Evolutionary conservation across 805 yeast genomes (phyloP), one percentile per base, ranked within the genome.

Genomic region (Isabelozyma gotoi): DNA sequence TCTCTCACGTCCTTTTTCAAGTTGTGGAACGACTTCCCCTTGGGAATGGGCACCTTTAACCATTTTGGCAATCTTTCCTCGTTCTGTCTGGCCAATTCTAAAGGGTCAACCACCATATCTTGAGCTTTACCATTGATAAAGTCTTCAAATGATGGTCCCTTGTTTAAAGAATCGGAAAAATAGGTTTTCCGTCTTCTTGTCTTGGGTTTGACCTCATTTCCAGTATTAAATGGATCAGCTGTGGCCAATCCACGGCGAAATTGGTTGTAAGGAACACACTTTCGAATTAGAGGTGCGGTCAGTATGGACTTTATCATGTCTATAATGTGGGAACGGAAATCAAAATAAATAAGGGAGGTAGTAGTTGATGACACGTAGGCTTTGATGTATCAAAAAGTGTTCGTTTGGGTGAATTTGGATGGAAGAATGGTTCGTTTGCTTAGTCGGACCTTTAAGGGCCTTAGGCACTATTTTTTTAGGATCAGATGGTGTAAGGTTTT

Each of bases 31-130:
- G 86, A 84, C 49, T 82, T 77, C 36, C 99, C 99, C 68, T 88
- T 88, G n/a, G 99, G 99, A 49, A 94, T 92, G 2, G 96, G 96
- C 2, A 91, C 96, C 62, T 88, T 90, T 42, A 94, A 74, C 99
- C 99, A 94, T 38, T 80, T 71, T 2, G 99, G 99, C 44, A 94
- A 71, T 54, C 96, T 77, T 32, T 81, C 81, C 32, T 80, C 74
- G 48, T 82, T 88, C 39, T 74, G 76, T 57, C 90, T 73, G 0
- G 90, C 89, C 19, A 76, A 74, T 50, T 82, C 89, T 29, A 91
- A 74, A 2, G 96, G 96, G 68, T 91, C 97, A 7, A 80, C 55
- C 2, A 74, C 53, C 68, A 74, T 65, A 34, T 80, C 77, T 2
- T 86, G 78, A 1, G 96, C 97, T 45, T 82, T 80, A 3, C 96